Evolutionary conservation across 345 rosid genomes (phyloP), one percentile per base, ranked within the genome.

Genomic region (Noccaea bulbosa): DNA sequence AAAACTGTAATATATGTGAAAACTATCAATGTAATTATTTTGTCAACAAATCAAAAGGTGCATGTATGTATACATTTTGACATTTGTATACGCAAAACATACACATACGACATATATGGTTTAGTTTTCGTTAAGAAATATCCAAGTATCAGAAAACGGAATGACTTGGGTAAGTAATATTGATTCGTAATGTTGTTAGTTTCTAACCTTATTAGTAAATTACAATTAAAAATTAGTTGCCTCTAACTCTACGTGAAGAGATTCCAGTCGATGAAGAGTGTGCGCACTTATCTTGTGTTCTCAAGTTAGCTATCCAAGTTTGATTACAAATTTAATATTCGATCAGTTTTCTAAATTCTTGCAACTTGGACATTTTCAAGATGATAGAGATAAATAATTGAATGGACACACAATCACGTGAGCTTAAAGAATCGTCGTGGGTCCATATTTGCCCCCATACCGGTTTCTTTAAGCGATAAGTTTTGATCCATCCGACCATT

Each of bases 51-150:
- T 43, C 2, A 54, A 35, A 11, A 39, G 57, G 30, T 71, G 61
- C 59, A 62, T 71, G 69, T 71, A 33, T 33, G 69, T 71, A 33
- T 33, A 51, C 44, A 62, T 4, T 39, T 70, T 40, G 37, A 61
- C 38, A 20, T 50, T 50, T 61, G 61, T 50, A 53, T 71, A 71
- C 75, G 68, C 68, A 41, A 71, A 51, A 33, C 69, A 53, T 58
- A 14, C 32, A 24, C 48, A 58, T 48, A 27, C 30, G 30, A 27
- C 30, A 27, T 2, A 27, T 38, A 27, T 38, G 57, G 40, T 50
- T 35, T 24, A 12, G 14, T 66, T 40, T 47, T 57, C 66, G 48
- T 65, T 46, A 65, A 38, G 77, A 56, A 38, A 72, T 45, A 55
- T 12, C 65, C 2, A 54, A 24, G 34, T 63, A 54, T 64, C 40